These are phyloP conservation scores for Fusarium camptoceras DNA, from an alignment of 2,329 filamentous ascomycete genomes.

Conservation along the genomic window DNA sequence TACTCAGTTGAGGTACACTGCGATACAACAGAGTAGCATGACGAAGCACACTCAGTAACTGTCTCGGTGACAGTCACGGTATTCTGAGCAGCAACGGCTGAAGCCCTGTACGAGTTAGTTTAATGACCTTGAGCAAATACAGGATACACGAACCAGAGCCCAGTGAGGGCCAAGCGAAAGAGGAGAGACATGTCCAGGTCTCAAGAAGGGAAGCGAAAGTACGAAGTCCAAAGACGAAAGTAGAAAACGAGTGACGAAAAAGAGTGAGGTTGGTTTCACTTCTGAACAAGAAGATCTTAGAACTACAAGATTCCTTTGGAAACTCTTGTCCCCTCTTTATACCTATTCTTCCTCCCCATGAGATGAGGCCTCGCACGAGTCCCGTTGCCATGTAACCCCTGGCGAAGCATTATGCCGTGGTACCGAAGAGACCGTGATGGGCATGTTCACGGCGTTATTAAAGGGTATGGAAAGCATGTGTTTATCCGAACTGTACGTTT, in stretches of 20 bases:
- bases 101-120: slow-evolving; percentile 35
- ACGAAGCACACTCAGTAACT: slow-evolving; percentile 46
- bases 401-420: slow-evolving; percentile 36
- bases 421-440: slow-evolving; percentile 24
- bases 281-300: not conserved
- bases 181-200: slow-evolving; percentile 40
- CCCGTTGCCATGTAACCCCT: slow-evolving; percentile 17
- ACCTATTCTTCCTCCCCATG: slow-evolving; percentile 14
- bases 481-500: slow-evolving; percentile 26
- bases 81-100: slow-evolving; percentile 41
- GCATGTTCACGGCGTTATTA: slow-evolving; percentile 13
- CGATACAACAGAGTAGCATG: slow-evolving; percentile 40
- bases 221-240: not conserved
- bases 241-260: slow-evolving; percentile 44
- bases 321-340: slow-evolving; percentile 43
- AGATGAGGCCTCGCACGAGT: slow-evolving; percentile 38
- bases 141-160: slow-evolving; percentile 44
- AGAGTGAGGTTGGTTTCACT: slow-evolving; percentile 38
- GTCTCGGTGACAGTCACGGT: slow-evolving; percentile 52
- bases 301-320: slow-evolving; percentile 5
- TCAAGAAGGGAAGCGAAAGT: slow-evolving; percentile 27
- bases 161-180: slow-evolving; percentile 44
- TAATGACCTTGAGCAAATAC: not conserved
- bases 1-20: slow-evolving; percentile 39
- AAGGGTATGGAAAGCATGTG: slow-evolving; percentile 14